Evolutionary conservation across 1,284 basidiomycete species (phyloP).

Genomic region (Microbotryum violaceum): DNA sequence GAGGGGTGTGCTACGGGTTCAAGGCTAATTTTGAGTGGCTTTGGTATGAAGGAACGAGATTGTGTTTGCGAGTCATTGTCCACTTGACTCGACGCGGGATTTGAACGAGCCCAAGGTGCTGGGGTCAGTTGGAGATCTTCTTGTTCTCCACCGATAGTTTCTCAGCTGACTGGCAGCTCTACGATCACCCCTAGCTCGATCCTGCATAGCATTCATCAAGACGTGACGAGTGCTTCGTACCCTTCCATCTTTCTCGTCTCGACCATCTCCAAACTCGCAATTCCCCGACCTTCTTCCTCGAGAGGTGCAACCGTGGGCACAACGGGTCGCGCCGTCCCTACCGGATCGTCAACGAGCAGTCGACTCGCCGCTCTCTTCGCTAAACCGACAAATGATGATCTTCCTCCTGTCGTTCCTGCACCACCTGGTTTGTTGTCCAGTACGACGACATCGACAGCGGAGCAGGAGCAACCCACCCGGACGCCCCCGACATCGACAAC

Average conservation of each 20-base stretch:
- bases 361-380: conserved; percentile 31
- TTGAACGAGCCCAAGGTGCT: background rate
- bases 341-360: conserved; percentile 10
- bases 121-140: conserved; percentile 17
- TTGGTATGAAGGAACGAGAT: conserved; percentile 6
- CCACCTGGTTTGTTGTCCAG: conserved; percentile 3
- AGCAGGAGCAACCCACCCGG: background rate
- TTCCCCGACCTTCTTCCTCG: conserved; percentile 5
- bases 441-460: too few relatives aligned
- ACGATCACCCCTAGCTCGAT: too few relatives aligned
- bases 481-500: background rate
- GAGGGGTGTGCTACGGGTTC: background rate
- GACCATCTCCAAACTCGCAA: conserved; percentile 8
- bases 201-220: too few relatives aligned
- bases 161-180: too few relatives aligned
- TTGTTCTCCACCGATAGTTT: too few relatives aligned
- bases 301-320: background rate
- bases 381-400: conserved; percentile 6
- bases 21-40: background rate
- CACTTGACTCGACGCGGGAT: background rate
- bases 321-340: background rate
- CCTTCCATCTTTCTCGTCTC: conserved; percentile 1
- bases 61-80: conserved; percentile 9
- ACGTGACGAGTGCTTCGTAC: background rate
- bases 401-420: conserved; percentile 12